Evolutionary conservation across 2,329 filamentous ascomycete genomes (phyloP), one percentile per base, ranked within the genome.

Genomic region (Colletotrichum acutatum): DNA sequence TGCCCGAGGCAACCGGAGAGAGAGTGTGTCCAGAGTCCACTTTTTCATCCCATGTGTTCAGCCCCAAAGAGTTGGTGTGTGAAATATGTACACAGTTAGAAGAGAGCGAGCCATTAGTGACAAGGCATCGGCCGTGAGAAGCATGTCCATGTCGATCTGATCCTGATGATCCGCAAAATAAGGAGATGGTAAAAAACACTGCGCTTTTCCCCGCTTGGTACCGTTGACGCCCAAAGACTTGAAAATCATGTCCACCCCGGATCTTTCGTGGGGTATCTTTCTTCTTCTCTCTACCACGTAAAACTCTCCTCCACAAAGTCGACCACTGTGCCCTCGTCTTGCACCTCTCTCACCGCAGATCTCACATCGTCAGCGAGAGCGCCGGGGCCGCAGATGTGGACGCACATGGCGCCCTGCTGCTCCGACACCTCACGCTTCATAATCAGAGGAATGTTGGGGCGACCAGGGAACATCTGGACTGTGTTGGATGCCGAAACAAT

Each of bases 401-500:
- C 95, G 26, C 91, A 94, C 91, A 98, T 97, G 62, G 95, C 95
- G 9, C 97, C 97, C 66, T 94, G 86, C 81, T 97, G 94, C 78
- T 93, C 90, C 78, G 92, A 89, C 22, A 95, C 92, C 84, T 98
- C 96, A 83, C 93, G 93, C 75, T 91, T 88, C 59, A 98, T 85
- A n/a, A 98, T 84, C 0, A 93, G 90, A 24, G 91, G 88, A 57
- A 97, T 90, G 79, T 97, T 95, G 11, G 96, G 96, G 76, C 95
- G 91, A 2, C 97, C 96, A 1, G 95, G 93, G 81, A 94, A 95
- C 93, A 98, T 97, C 83, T 95, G 94, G 67, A 98, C 95, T 5
- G 93, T 96, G 2, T 89, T 88, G 68, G 91, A 94, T 4, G 92
- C 91, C 60, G 91, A 94, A 77, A 91, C 88, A 65, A 97, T 93